Percentiles rank a stretch among this genome's conserved stretches.
Conservation (phyloP, 2,329 filamentous ascomycete genomes). For the Epichloe brachyelytri region DNA sequence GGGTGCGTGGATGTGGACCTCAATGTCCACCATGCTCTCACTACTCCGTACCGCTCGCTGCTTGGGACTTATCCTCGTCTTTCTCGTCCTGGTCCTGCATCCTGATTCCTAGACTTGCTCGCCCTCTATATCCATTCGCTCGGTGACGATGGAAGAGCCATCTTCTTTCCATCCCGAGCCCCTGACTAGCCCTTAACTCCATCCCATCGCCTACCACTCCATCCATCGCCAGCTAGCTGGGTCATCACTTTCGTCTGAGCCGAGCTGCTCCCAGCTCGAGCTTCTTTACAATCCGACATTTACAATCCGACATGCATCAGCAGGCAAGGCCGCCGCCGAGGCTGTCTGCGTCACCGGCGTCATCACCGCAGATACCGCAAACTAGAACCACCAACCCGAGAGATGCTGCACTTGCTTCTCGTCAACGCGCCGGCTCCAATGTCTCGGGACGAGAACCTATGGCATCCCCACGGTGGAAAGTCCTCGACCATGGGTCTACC, state of each 20-base stretch:
- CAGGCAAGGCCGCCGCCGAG: slow-evolving; percentile 65
- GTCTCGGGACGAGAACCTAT: slow-evolving; percentile 26
- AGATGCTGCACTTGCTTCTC: slow-evolving; percentile 38
- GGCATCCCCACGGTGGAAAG: slow-evolving; percentile 35
- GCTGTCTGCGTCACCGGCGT: slow-evolving; percentile 54
- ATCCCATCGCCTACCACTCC: neutral
- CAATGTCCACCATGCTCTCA: neutral
- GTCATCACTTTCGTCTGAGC: neutral
- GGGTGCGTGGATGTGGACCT: neutral
- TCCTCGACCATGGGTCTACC: slow-evolving; percentile 34
- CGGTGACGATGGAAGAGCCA: slow-evolving; percentile 7
- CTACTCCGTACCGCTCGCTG: neutral
- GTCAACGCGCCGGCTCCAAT: slow-evolving; percentile 31
- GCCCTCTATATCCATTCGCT: neutral
- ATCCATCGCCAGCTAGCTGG: neutral
- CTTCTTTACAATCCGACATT: slow-evolving; percentile 32
- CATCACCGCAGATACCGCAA: slow-evolving; percentile 52
- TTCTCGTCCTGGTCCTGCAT: neutral
- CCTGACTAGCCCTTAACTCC: neutral
- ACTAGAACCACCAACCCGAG: slow-evolving; percentile 61
- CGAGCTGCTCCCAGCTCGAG: slow-evolving; percentile 5
- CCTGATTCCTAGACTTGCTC: neutral
- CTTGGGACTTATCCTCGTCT: neutral
- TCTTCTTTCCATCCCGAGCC: neutral
- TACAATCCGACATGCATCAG: slow-evolving; percentile 66